Evolutionary conservation across 768 basidiomycete genomes (phyloP).

Genomic region (Boletus barrowsii): DNA sequence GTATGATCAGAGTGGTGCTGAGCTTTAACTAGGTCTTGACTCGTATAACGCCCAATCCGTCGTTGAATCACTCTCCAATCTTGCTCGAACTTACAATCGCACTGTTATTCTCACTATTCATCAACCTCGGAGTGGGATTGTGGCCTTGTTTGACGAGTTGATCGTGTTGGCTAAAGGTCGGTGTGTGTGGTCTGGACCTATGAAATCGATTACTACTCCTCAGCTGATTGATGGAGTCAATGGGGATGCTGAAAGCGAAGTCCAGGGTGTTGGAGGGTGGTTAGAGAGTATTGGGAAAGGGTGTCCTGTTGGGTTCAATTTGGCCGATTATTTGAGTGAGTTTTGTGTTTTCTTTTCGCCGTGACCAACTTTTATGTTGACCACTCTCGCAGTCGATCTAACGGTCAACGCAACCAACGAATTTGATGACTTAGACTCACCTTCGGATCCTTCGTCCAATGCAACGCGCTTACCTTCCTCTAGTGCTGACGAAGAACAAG

Average conservation of each 20-base stretch:
- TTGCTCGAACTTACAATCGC: constrained; percentile 86
- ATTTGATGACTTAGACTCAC: constrained; percentile 27
- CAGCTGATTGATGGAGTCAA: constrained; percentile 6
- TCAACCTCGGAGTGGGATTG: constrained; percentile 96
- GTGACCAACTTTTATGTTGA: not conserved
- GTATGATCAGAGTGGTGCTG: not conserved
- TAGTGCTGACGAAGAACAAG: constrained; percentile 68
- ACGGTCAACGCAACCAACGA: constrained; percentile 58
- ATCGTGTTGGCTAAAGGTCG: constrained; percentile 83
- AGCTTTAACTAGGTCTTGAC: constrained; percentile 64
- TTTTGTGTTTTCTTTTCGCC: constrained; percentile 11
- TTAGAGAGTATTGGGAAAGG: constrained; percentile 74
- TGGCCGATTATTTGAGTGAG: constrained; percentile 94
- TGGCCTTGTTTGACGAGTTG: constrained; percentile 91
- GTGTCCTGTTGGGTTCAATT: constrained; percentile 94
- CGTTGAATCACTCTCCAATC: constrained; percentile 79
- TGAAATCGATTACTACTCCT: constrained; percentile 13
- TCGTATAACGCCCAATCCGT: constrained; percentile 96
- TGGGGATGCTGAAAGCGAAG: constrained; percentile 12
- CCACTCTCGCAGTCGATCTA: constrained; percentile 54
- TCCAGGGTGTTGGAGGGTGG: constrained; percentile 47
- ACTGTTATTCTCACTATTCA: constrained; percentile 98
- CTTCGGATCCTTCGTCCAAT: constrained; percentile 29
- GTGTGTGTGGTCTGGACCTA: constrained; percentile 33
- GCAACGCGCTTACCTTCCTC: constrained; percentile 33